Evolutionary conservation across 2,329 filamentous ascomycete species (phyloP), one percentile per base, ranked within the genome.

Genomic region (Claviceps arundinis): DNA sequence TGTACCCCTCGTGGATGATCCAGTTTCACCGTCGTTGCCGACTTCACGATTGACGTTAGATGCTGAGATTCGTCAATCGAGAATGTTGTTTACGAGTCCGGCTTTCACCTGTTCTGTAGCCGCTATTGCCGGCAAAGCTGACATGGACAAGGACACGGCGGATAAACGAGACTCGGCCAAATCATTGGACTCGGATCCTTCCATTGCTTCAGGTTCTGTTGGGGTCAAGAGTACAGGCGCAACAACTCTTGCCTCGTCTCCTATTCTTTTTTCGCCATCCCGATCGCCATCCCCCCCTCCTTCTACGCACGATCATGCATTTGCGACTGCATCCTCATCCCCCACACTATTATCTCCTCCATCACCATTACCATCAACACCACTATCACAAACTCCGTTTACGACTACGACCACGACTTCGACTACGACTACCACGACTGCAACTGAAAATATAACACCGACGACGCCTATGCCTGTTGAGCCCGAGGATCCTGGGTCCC

Each of bases 161-260:
- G 65, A 70, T 50, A 75, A 74, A 53, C 73, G 73, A 49, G 75
- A 78, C 56, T 78, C 76, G n/a, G 73, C 67, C 43, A 77, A 74
- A 58, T 70, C 74, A 37, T 58, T 75, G 19, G 71, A 68, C 30
- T 69, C 68, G 1, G 65, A 64, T 26, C 61, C 57, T 5, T 68
- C 58, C 5, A 52, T 60, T 16, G 56, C 59, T 11, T 63, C 59
- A 1, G 57, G 63, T 30, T 50, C 59, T n/a, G 58, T 56, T 9
- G 19, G 44, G 26, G 55, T 19, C 46, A 56, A 51, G 49, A 54
- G 41, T 50, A 47, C 40, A 43, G 56, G 34, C 26, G 38, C 37
- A 17, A 47, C 38, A 11, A 44, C 30, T 34, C 30, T 34, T 34
- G 30, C 30, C 9, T 37, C 8, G 38, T 44, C 16, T 42, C 52